phyloP scores from a whole-genome alignment of 148 eudicot species.

The Agrostemma githago region DNA sequence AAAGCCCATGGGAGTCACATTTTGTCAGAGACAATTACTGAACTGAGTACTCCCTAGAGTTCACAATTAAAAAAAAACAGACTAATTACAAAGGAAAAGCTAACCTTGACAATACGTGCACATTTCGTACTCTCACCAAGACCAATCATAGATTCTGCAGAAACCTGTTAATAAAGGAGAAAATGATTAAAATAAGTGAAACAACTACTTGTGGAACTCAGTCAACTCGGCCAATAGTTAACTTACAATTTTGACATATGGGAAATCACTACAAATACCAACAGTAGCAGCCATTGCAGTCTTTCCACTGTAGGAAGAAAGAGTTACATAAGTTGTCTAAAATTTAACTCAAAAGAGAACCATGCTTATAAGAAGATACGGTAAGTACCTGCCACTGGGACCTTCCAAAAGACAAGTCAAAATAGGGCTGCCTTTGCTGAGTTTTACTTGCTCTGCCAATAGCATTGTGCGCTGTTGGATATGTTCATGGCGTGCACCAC shows the following conservation, averaged over 20 bases:
- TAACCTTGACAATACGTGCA: constrained; percentile 89
- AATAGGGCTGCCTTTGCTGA: constrained; percentile 89
- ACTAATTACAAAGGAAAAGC: not conserved
- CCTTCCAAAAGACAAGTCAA: constrained; percentile 95
- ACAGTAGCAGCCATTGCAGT: constrained; percentile 93
- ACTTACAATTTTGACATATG: constrained; percentile 95
- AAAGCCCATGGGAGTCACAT: not conserved
- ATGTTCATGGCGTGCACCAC: constrained; percentile 87
- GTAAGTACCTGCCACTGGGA: constrained; percentile 73
- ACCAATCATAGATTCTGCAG: constrained; percentile 96
- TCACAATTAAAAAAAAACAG: not conserved
- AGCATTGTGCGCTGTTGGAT: constrained; percentile 82
- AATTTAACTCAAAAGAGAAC: not conserved
- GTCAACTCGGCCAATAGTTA: constrained; percentile 5
- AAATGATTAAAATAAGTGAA: not conserved
- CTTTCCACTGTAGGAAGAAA: constrained; percentile 64
- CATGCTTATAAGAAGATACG: constrained; percentile 2
- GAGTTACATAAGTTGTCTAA: not conserved
- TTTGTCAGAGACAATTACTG: not conserved
- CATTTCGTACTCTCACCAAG: constrained; percentile 85
- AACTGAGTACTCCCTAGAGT: not conserved
- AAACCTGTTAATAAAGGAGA: constrained; percentile 39
- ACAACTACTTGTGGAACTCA: not conserved
- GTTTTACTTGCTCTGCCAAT: constrained; percentile 87
- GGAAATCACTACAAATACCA: constrained; percentile 95